Evolutionary conservation across 2,329 filamentous ascomycete genomes (phyloP), one percentile per base, ranked within the genome.

Genomic region (Verruconis gallopava): DNA sequence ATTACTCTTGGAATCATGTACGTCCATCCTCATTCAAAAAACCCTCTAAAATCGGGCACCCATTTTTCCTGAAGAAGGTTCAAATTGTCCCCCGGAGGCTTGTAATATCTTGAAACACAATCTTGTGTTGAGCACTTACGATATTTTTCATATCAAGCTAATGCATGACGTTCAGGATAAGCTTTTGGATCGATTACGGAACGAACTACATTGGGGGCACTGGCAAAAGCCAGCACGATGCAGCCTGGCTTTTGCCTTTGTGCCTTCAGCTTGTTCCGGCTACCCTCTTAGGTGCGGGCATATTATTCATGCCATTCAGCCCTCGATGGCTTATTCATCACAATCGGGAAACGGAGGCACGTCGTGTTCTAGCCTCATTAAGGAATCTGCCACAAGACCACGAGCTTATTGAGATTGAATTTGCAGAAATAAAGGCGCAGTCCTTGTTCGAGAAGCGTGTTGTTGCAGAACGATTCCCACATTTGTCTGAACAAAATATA

Each of bases 341-440:
- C 51, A 66, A 64, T 44, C 76, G 80, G 25, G 80, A 86, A 51
- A 68, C 68, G 0, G 81, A 88, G 55, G 79, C 79, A 0, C 72
- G 73, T 13, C 55, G 56, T 6, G 74, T 77, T 1, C 67, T 89
- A 1, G 73, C 80, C 0, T 66, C 56, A 38, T 72, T 89, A 2
- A 75, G 84, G 18, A 69, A 67, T 4, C 68, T 84, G 0, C 57
- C 73, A 0, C 54, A 63, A 13, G 71, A 80, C 48, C 71, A 85
- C 52, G 76, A 83, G 44, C 68, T 84, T 0, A 72, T 88, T 28
- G 72, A 80, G 48, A 67, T 85, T 1, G 84, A 89, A 52, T 85
- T 81, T 53, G 71, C 85, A n/a, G 83, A 89, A 55, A 88, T 89
- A 61, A 83, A 84, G 57, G 81, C 82, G 0, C 79, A 85, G 56